phyloP scores from a whole-genome alignment of 2,329 filamentous ascomycete species.

The Hirsutella thompsonii region DNA sequence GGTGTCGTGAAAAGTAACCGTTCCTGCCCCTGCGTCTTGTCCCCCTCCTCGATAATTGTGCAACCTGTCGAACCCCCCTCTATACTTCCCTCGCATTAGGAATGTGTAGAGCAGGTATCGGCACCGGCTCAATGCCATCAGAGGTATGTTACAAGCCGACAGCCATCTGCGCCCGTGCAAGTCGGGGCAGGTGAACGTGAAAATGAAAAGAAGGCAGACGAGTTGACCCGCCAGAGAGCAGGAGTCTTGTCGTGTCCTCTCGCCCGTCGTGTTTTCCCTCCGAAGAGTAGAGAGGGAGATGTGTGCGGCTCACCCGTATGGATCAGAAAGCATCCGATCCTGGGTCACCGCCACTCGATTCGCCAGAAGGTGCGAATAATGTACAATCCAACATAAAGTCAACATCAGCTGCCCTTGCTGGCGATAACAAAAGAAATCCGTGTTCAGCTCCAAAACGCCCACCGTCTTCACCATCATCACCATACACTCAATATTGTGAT shows the following conservation, averaged over 20 bases:
- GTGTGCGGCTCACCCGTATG: slow-evolving; percentile 5
- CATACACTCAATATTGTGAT: slow-evolving; percentile 10
- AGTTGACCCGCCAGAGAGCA: slow-evolving; percentile 3
- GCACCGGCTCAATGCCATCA: slow-evolving; percentile 15
- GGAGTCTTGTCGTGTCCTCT: slow-evolving; percentile 8
- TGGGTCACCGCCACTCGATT: slow-evolving; percentile 22
- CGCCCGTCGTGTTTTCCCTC: slow-evolving; percentile 1
- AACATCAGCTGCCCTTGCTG: slow-evolving; percentile 10
- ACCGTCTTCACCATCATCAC: slow-evolving; percentile 6
- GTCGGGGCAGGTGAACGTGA: slow-evolving; percentile 3
- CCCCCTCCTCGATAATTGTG: slow-evolving; percentile 15
- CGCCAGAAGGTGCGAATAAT: slow-evolving; percentile 26
- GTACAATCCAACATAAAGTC: slow-evolving; percentile 26
- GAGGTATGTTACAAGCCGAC: slow-evolving; percentile 15
- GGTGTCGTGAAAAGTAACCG: slow-evolving; percentile 3
- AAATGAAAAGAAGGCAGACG: slow-evolving; percentile 9
- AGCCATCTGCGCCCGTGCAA: slow-evolving; percentile 10
- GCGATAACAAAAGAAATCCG: slow-evolving; percentile 5
- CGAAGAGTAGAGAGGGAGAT: background rate
- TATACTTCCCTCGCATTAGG: background rate
- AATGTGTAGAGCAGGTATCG: slow-evolving; percentile 12
- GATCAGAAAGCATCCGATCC: slow-evolving; percentile 18
- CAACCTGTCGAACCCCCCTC: background rate
- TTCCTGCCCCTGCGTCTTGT: slow-evolving; percentile 3
- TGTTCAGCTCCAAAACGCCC: slow-evolving; percentile 5